Evolutionary conservation across 2,329 filamentous ascomycete species (phyloP), one percentile per base, ranked within the genome.

Genomic region (Cladosporium sp.): DNA sequence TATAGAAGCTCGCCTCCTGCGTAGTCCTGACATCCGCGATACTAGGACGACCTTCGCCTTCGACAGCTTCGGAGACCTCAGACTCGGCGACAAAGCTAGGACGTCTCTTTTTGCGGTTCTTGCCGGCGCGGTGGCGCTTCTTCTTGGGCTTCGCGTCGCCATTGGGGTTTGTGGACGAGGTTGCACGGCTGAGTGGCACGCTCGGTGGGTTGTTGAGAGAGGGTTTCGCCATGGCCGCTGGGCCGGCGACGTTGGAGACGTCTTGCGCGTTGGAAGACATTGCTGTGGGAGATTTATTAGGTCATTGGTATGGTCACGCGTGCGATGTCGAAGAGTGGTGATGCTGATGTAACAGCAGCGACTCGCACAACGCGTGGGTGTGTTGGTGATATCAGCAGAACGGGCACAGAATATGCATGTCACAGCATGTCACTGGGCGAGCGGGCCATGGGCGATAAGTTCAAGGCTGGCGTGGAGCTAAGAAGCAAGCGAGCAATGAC

Each of bases 81-180:
- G 86, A 80, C 0, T 86, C 79, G 18, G 85, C 82, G 26, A 91
- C 89, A 75, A 97, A 97, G 10, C 92, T 96, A 80, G 91, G 91
- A 68, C 91, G 86, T 69, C 92, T 86, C 66, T 87, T 88, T 78
- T 90, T 91, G 26, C 67, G 61, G 80, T 92, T 93, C 83, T 89
- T 93, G 43, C 91, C 90, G 34, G 87, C 89, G 53, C 91, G 87
- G 76, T 92, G 89, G 71, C 88, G 89, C 75, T 89, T 91, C 75
- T 92, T 91, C 81, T 65, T 65, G 8, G 64, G 59, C 23, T 49
- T 56, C 5, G 23, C 58, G 10, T 58, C 64, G 58, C 48, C 58
- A 51, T 58, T 63, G 64, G 64, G 53, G 26, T 53, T 65, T 26
- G 54, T 32, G 18, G 63, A 59, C 1, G 60, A 63, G 49, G 60